A percentile compares a stretch with the other conserved stretches of the same genome.
These are phyloP conservation scores for Leishmania tarentolae DNA, from an alignment of 208 protist genomes.

Conservation along the genomic window DNA sequence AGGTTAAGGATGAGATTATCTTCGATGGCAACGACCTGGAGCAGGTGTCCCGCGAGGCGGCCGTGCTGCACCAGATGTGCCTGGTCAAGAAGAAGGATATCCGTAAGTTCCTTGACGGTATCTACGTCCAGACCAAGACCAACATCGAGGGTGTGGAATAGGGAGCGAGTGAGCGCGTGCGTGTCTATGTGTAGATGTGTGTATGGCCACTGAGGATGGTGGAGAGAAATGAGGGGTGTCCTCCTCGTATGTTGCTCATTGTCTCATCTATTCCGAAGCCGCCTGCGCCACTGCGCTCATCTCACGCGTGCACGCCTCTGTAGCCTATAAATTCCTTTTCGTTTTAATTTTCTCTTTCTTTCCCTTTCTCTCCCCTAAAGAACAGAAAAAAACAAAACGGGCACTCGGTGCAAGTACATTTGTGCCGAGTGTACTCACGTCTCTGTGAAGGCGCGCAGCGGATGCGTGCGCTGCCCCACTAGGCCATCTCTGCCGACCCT, in stretches of 20 bases:
- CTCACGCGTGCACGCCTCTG: not conserved
- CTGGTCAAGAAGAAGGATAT: slow-evolving; percentile 99
- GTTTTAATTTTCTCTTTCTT: slow-evolving; percentile 6
- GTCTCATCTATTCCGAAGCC: not conserved
- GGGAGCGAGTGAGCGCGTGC: not conserved
- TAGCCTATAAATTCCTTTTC: not conserved
- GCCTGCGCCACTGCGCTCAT: not conserved
- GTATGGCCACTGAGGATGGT: not conserved
- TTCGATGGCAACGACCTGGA: slow-evolving; percentile 96
- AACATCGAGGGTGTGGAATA: slow-evolving; percentile 80
- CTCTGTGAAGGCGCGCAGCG: not conserved
- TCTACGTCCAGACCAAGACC: slow-evolving; percentile 98
- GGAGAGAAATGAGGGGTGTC: not conserved
- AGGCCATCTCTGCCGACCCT: not conserved
- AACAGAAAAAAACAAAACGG: not conserved
- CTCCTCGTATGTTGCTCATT: not conserved
- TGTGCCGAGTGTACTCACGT: not conserved
- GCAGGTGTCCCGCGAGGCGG: slow-evolving; percentile 92
- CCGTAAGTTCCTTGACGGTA: slow-evolving; percentile 99
- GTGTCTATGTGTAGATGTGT: not conserved
- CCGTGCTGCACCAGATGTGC: slow-evolving; percentile 96
- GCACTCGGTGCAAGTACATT: not conserved
- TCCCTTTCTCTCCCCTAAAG: not conserved
- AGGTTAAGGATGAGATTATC: slow-evolving; percentile 98
- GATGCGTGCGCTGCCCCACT: not conserved